phyloP scores from a whole-genome alignment of 2,329 filamentous ascomycete species.

The Stagonosporopsis rhizophila region DNA sequence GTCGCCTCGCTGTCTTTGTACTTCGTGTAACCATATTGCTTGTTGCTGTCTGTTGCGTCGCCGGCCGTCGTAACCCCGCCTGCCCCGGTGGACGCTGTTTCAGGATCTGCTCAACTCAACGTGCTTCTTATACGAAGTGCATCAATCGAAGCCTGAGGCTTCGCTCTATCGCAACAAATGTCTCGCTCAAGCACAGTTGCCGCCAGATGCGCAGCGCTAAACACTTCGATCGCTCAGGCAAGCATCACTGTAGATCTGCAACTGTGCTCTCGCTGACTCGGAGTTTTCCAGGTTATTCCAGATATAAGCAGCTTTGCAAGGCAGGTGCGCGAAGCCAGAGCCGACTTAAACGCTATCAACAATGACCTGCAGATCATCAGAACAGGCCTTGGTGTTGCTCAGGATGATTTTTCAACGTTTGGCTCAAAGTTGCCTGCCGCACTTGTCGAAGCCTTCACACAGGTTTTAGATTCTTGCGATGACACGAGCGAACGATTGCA shows the following conservation, averaged over 20 bases:
- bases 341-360: constrained; percentile 44
- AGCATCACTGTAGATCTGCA: constrained; percentile 14
- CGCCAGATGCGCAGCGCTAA: constrained; percentile 44
- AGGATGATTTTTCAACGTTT: constrained; percentile 40
- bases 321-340: constrained; percentile 40
- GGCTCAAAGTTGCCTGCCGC: constrained; percentile 28
- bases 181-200: constrained; percentile 38
- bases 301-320: constrained; percentile 41
- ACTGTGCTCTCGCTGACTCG: constrained; percentile 23
- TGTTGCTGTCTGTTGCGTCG: constrained; percentile 16
- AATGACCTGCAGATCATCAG: constrained; percentile 42
- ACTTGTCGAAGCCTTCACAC: constrained; percentile 36
- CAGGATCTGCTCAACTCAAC: constrained; percentile 16
- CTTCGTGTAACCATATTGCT: constrained; percentile 21
- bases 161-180: constrained; percentile 29
- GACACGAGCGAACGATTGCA: constrained; percentile 37
- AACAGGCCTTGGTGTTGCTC: constrained; percentile 41
- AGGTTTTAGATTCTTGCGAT: constrained; percentile 41
- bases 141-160: constrained; percentile 7
- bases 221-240: constrained; percentile 42
- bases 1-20: constrained; percentile 10
- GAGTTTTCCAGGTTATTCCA: constrained; percentile 34
- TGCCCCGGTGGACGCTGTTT: constrained; percentile 14
- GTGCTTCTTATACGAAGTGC: constrained; percentile 7
- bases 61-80: constrained; percentile 14